Evolutionary conservation across 2,329 filamentous ascomycete species (phyloP), one percentile per base, ranked within the genome.

Genomic region (Fusarium mundagurra): DNA sequence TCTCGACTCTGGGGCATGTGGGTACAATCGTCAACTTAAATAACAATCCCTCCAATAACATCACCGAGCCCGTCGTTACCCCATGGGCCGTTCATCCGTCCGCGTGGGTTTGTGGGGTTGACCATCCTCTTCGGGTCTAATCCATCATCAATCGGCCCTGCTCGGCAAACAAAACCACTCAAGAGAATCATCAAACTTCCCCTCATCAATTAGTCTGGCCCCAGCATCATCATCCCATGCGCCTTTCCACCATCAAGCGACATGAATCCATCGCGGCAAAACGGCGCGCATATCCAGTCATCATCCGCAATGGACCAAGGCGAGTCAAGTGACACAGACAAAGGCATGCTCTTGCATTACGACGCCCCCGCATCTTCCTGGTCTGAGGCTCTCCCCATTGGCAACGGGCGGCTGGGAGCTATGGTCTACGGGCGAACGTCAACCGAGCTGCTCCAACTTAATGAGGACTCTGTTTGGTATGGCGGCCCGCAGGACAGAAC

Each of bases 401-500:
- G 86, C 6, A 88, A 88, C 72, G 86, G 87, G 17, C 82, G 86
- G 24, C 64, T 82, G 3, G 81, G 79, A 10, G 79, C 76, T 7
- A 86, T 86, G 82, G 72, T 87, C 33, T 84, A 84, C 68, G 86
- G 86, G 18, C 82, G 83, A 18, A 76, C 81, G 18, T 81, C 81
- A 2, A 86, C 86, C 54, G 80, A 84, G 44, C 74, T 87, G 8
- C 78, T 83, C 34, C 74, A 75, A 20, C 78, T 88, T 20, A 88
- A 87, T 51, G 86, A 88, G 72, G 84, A 87, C 64, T 85, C 85
- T 4, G 82, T 86, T 17, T 87, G 84, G 84, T 85, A 84, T 61
- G 85, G 85, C 31, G 84, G 83, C 1, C 81, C 81, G 13, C 84
- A 85, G 64, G 78, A 85, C 53, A 84, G 86, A 17, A 83, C 82